Evolutionary conservation across 2,329 filamentous ascomycete genomes (phyloP).

Genomic region (Phialophora tarda): DNA sequence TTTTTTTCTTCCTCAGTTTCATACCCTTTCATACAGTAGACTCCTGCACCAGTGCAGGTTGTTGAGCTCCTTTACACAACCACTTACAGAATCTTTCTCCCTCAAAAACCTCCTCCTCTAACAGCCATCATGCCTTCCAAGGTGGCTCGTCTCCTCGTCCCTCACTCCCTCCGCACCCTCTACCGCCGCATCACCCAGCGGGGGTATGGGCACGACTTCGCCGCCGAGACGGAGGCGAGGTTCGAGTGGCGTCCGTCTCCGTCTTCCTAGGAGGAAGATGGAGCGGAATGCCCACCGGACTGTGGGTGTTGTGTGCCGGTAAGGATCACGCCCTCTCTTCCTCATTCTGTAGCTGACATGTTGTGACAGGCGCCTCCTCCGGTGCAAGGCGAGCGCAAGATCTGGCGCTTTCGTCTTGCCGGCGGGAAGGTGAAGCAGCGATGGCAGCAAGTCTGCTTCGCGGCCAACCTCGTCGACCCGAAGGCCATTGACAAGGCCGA

Average conservation of each 20-base stretch:
- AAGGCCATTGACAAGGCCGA: not conserved
- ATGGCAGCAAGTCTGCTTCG: not conserved
- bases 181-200: not conserved
- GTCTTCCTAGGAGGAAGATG: conserved; percentile 1
- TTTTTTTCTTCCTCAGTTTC: not conserved
- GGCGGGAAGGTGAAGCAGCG: not conserved
- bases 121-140: not conserved
- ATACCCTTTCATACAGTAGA: not conserved
- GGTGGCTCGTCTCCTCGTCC: not conserved
- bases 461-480: not conserved
- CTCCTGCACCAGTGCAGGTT: conserved; percentile 1
- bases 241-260: not conserved
- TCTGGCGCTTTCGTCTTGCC: not conserved
- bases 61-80: not conserved
- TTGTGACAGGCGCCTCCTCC: not conserved
- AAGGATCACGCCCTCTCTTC: not conserved
- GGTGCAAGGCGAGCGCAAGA: not conserved
- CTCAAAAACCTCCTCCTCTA: not conserved
- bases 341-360: not conserved
- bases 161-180: not conserved
- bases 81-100: not conserved
- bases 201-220: not conserved
- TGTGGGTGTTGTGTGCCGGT: conserved; percentile 1
- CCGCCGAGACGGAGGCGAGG: not conserved
- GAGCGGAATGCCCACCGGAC: not conserved